These are phyloP conservation scores for Auriscalpium orientale DNA, from an alignment of 768 basidiomycete species.

Conservation along the genomic window DNA sequence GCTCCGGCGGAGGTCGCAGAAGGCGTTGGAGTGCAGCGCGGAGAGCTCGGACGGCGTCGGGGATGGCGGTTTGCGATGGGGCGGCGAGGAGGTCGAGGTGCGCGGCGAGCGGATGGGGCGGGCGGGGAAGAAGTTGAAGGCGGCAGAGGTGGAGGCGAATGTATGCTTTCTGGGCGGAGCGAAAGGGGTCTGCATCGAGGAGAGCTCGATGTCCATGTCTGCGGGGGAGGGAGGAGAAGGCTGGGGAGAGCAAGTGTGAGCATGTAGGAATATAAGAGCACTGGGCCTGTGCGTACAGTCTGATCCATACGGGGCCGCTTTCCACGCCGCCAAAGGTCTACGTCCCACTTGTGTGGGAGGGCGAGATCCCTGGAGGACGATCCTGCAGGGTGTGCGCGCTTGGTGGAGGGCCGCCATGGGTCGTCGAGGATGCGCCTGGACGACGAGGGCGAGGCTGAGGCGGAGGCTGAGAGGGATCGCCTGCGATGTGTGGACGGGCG, in stretches of 20 bases:
- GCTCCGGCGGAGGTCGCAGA: constrained; percentile 56
- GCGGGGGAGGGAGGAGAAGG: not conserved
- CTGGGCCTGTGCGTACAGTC: constrained; percentile 32
- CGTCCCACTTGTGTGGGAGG: constrained; percentile 40
- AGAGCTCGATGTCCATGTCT: not conserved
- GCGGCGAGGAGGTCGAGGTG: constrained; percentile 3
- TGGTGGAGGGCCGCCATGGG: constrained; percentile 38
- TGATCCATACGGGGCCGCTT: constrained; percentile 46
- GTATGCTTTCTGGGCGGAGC: constrained; percentile 2
- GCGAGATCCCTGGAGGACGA: constrained; percentile 27
- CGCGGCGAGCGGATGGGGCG: constrained; percentile 7
- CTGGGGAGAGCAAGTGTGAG: constrained; percentile 1
- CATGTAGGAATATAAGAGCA: not conserved
- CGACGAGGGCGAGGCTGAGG: constrained; percentile 25
- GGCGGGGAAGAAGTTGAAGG: constrained; percentile 26
- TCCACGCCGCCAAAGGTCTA: constrained; percentile 45
- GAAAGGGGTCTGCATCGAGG: not conserved
- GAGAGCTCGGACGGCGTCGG: constrained; percentile 25
- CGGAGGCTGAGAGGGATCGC: constrained; percentile 46
- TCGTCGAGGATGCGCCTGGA: constrained; percentile 26
- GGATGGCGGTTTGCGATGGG: not conserved
- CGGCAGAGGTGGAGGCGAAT: constrained; percentile 24
- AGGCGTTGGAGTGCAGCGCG: constrained; percentile 53
- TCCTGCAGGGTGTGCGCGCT: constrained; percentile 35
- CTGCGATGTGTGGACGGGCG: constrained; percentile 30